These are phyloP conservation scores for Endocarpon pusillum DNA, from an alignment of 495 filamentous ascomycete genomes.

Conservation along the genomic window DNA sequence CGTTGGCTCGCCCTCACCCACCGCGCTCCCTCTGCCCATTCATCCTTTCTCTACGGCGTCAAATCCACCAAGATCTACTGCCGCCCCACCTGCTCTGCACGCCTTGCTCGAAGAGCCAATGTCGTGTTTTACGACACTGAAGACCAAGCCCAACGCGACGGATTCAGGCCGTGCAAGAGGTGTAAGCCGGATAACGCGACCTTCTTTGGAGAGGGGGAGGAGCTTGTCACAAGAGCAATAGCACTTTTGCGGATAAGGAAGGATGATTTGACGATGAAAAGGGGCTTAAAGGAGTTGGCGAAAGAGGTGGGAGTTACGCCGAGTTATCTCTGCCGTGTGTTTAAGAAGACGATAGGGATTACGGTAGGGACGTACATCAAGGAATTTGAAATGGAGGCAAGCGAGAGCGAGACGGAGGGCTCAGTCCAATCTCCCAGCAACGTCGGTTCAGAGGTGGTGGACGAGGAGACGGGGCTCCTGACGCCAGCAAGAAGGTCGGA, in stretches of 20 bases:
- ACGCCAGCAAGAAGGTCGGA: too few relatives aligned
- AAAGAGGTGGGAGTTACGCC: constrained; percentile 7
- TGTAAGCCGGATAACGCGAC: constrained; percentile 32
- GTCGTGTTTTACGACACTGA: constrained; percentile 39
- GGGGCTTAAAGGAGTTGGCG: constrained; percentile 4
- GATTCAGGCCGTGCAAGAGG: constrained; percentile 46
- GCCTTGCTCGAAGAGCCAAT: constrained; percentile 44
- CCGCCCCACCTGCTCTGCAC: constrained; percentile 40
- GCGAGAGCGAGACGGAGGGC: too few relatives aligned
- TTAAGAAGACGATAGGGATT: constrained; percentile 9
- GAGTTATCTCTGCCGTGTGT: constrained; percentile 9
- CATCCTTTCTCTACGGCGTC: constrained; percentile 44
- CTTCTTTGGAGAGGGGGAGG: constrained; percentile 8
- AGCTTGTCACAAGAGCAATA: constrained; percentile 5
- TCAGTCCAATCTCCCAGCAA: too few relatives aligned
- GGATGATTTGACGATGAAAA: too few relatives aligned
- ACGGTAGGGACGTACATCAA: constrained; percentile 4
- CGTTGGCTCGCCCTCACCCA: constrained; percentile 40
- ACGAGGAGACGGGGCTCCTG: too few relatives aligned
- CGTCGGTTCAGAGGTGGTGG: too few relatives aligned
- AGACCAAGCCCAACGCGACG: constrained; percentile 35
- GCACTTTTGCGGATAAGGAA: constrained; percentile 3
- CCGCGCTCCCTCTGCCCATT: constrained; percentile 31
- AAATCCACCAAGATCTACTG: constrained; percentile 48
- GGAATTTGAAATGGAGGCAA: constrained; percentile 9